Evolutionary conservation across 192 early-diverging fungal genomes (phyloP), one percentile per base, ranked within the genome.

Genomic region (Linnemannia schmuckeri): DNA sequence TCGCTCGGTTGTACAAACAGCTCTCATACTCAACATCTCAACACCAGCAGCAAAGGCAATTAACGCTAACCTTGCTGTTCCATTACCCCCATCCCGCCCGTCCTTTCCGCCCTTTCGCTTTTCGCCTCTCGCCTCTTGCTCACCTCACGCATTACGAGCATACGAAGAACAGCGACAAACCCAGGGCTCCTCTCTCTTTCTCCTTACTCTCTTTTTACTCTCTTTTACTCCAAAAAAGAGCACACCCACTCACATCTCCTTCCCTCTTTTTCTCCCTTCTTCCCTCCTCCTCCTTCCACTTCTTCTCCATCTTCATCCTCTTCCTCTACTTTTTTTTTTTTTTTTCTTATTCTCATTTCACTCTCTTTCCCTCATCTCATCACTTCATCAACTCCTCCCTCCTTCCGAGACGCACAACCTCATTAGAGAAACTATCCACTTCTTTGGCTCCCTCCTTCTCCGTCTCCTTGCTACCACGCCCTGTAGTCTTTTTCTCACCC

Each of bases 21-120:
- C 61, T 66, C 61, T 66, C 61, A 66, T 15, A 9, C 8, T 30
- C 47, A 3, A 17, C 47, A 49, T 30, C 57, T 33, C 12, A 27
- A 33, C 61, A 27, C 10, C 30, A 66, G 1, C 61, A 66, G 24
- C 24, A 66, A 66, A 66, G 30, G 61, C 30, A 66, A 66, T 66
- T 66, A 66, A 66, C 61, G 30, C 61, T 66, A 66, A 66, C 3
- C 27, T 24, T 8, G 18, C 55, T 20, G 22, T 24, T n/a, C 22
- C 24, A n/a, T 44, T 44, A 44, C 0, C 12, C 44, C 13, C 44
- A 46, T 46, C 44, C 44, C 12, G 44, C 49, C 49, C 49, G 44
- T 46, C 57, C 61, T 66, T 66, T 66, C 61, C 61, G 61, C 61
- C 61, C 61, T 66, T 66, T 66, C 30, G 61, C 61, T 66, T 66